Evolutionary conservation across 2,329 filamentous ascomycete genomes (phyloP), one percentile per base, ranked within the genome.

Genomic region (Drechslerella coelobrocha): DNA sequence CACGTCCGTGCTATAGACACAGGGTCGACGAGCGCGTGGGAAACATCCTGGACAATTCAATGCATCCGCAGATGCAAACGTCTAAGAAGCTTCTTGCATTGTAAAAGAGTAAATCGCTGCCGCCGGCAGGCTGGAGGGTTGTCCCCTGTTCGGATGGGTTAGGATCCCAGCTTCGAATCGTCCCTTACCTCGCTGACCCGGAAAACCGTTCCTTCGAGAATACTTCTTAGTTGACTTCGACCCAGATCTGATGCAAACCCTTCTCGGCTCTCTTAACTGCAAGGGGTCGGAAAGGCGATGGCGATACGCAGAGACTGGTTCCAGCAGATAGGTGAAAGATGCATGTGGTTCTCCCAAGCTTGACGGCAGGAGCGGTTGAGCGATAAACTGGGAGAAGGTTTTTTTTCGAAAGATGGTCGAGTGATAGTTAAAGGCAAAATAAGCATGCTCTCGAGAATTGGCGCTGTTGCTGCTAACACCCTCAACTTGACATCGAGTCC

Each of bases 101-200:
- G 7, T 12, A 12, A 17, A 14, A 5, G 7, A 41, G n/a, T 14
- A 17, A 19, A 45, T 21, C 51, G 56, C 57, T 52, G 59, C 53
- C 59, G 66, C 55, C 65, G 53, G 66, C 62, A 63, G 54, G 62
- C 56, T 63, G 59, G 53, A 41, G 66, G 66, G 66, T 69, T 71
- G 59, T 60, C 54, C 66, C 66, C 59, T 71, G 66, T 71, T 71
- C 66, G 66, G 27, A 17, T 60, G 66, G 59, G 59, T n/a, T 63
- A 71, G 39, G 50, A 71, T 63, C 66, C 59, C 66, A 71, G 66
- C 66, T 60, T 60, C 66, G 53, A 71, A 23, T 63, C 66, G 59
- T 27, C 59, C 66, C 52, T 27, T 71, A 39, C 41, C 66, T 71
- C 63, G 66, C 59, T 63, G 66, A 59, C 59, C 59, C 53, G 53